Conservation (phyloP, 2,329 filamentous ascomycete species). For the Aspergillus neotritici region DNA sequence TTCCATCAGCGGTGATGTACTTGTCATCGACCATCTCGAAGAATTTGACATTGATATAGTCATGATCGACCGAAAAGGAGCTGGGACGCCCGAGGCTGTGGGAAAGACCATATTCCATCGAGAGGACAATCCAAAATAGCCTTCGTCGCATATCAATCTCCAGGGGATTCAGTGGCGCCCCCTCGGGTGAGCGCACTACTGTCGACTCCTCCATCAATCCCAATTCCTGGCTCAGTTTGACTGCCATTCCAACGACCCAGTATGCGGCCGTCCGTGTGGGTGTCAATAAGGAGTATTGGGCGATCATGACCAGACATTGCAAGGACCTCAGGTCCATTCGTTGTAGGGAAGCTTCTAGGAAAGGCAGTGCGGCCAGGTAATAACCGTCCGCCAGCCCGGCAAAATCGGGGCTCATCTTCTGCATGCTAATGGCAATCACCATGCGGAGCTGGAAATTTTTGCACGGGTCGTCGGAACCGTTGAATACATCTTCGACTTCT, state of each 20-base stretch:
- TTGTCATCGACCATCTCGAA: conserved; percentile 77
- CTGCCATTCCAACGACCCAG: conserved; percentile 83
- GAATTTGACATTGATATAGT: conserved; percentile 79
- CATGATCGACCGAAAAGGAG: conserved; percentile 73
- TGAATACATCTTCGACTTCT: conserved; percentile 76
- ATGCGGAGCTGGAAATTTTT: conserved; percentile 85
- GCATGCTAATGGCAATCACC: conserved; percentile 89
- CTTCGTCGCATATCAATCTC: conserved; percentile 85
- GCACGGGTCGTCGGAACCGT: conserved; percentile 68
- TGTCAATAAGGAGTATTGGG: conserved; percentile 85
- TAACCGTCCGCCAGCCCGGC: conserved; percentile 94
- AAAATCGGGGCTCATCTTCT: conserved; percentile 83
- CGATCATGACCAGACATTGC: conserved; percentile 82
- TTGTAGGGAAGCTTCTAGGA: conserved; percentile 74
- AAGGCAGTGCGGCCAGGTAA: conserved; percentile 81
- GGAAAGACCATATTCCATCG: conserved; percentile 83
- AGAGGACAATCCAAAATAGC: conserved; percentile 79
- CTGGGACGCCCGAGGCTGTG: conserved; percentile 83
- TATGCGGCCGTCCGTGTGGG: conserved; percentile 89
- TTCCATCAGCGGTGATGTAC: conserved; percentile 72
- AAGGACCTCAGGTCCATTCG: conserved; percentile 87
- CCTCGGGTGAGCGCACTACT: conserved; percentile 59
- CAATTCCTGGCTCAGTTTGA: conserved; percentile 81
- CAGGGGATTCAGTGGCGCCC: conserved; percentile 60
- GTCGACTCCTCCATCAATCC: conserved; percentile 86